Conservation (phyloP, 1,284 basidiomycete species). For the Laetiporus sulphureus region DNA sequence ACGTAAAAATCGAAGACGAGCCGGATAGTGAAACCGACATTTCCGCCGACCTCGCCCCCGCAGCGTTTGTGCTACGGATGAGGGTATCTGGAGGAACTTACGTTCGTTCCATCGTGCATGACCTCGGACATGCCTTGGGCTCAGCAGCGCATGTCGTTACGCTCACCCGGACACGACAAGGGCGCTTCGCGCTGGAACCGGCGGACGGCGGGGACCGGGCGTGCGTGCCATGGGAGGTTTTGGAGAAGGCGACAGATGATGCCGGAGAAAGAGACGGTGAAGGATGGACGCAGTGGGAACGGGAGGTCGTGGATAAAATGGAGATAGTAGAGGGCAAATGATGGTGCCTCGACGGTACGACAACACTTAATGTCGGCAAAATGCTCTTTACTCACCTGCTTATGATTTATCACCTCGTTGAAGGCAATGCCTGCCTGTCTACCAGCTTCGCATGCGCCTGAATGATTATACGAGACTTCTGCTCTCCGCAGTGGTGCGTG, state of each 20-base stretch:
- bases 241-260: conserved; percentile 54
- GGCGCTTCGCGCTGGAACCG: conserved; percentile 59
- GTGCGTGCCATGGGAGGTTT: conserved; percentile 80
- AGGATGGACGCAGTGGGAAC: conserved; percentile 69
- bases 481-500: too few species aligned
- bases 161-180: conserved; percentile 81
- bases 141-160: conserved; percentile 90
- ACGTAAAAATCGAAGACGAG: conserved; percentile 26
- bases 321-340: conserved; percentile 53
- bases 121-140: conserved; percentile 76
- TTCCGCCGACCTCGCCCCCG: conserved; percentile 44
- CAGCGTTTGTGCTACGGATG: conserved; percentile 87
- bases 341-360: too few species aligned
- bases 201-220: conserved; percentile 34
- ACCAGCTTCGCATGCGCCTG: too few species aligned
- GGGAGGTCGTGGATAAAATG: conserved; percentile 55
- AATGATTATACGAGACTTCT: too few species aligned
- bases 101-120: conserved; percentile 88
- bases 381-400: too few species aligned
- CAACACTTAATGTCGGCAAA: too few species aligned
- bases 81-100: conserved; percentile 96
- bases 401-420: too few species aligned
- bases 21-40: conserved; percentile 28
- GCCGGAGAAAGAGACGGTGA: conserved; percentile 50
- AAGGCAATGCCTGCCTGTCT: too few species aligned